Evolutionary conservation across 371 early-diverging fungal genomes (phyloP), one percentile per base, ranked within the genome.

Genomic region (Dipsacomyces acuminosporus): DNA sequence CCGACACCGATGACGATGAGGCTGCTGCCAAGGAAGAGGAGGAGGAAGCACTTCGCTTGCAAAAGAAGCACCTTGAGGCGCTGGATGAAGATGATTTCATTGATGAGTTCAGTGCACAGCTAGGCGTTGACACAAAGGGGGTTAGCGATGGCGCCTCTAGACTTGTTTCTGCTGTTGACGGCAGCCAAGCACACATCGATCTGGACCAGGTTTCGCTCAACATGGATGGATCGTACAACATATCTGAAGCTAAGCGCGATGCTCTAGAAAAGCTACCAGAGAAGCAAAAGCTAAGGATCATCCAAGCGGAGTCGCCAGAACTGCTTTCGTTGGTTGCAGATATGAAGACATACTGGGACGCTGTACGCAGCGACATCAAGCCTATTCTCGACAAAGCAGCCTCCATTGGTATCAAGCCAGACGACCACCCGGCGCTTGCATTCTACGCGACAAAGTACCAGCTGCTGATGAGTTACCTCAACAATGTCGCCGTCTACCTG

Each of bases 81-180:
- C 83, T 94, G 81, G 79, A 84, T 30, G 96, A 94, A 71, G 87
- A 82, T 26, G 96, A 96, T 78, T 95, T 93, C 63, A 74, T 94
- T n/a, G 91, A 88, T 48, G 87, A 85, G 49, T 61, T 78, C 45
- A 69, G 73, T 44, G 56, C 61, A 8, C 61, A 61, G 49, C 64
- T 64, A 51, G 56, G 58, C 53, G 57, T 57, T 18, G 51, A 45
- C 8, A 23, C 61, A 1, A 50, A 48, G 38, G 72, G 19, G 24
- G 38, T 42, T 41, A 54, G 45, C 14, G 44, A 45, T 15, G 77
- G 63, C 43, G 63, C 25, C 15, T 38, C 57, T 18, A 51, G 56
- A 24, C 59, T 50, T 9, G 54, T 69, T 45, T 44, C 50, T 8
- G 24, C 70, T 4, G 54, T 26, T 13, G 62, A 66, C 49, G 48